Evolutionary conservation across 306 rosid genomes (phyloP), one percentile per base, ranked within the genome.

Genomic region (Corylus avellana): DNA sequence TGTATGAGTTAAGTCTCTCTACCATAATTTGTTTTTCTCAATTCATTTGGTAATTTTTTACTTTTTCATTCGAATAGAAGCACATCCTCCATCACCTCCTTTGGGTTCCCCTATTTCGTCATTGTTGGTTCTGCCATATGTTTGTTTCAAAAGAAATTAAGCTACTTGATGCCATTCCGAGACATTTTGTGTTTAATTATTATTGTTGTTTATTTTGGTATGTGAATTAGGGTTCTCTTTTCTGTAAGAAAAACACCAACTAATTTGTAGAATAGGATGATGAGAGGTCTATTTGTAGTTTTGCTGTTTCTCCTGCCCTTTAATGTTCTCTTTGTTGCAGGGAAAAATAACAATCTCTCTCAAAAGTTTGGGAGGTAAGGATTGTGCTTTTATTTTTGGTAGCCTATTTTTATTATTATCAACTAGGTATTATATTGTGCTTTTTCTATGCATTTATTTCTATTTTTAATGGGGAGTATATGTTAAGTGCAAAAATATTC

Each of bases 301-400:
- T 35, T 27, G 16, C 44, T 73, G 27, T 72, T 47, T 66, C 7
- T 49, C 75, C 42, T 18, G 27, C 59, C 61, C 12, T 3, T 8
- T 74, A 14, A 62, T 64, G 13, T 75, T 77, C 56, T 13, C 27
- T 59, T 59, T 78, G 12, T 18, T 64, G 25, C 88, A 94, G 98
- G 98, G 1, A 94, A 94, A 83, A 85, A 88, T 78, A 85, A 94
- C 46, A 90, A 94, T 73, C 91, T 94, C n/a, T 86, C 90, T 78
- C 90, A 87, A 85, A 92, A 92, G 69, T 94, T 94, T 82, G 92
- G 98, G 98, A 94, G 98, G 98, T 91, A 16, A 68, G 74, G 12
- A 58, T 27, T 50, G 22, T 74, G 9, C 20, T 20, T 35, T 50
- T 29, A 5, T n/a, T 8, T 1, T 82, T 5, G 17, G 20, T 53